phyloP scores from a whole-genome alignment of 1,139 yeast genomes.

The Wickerhamomyces sp. region DNA sequence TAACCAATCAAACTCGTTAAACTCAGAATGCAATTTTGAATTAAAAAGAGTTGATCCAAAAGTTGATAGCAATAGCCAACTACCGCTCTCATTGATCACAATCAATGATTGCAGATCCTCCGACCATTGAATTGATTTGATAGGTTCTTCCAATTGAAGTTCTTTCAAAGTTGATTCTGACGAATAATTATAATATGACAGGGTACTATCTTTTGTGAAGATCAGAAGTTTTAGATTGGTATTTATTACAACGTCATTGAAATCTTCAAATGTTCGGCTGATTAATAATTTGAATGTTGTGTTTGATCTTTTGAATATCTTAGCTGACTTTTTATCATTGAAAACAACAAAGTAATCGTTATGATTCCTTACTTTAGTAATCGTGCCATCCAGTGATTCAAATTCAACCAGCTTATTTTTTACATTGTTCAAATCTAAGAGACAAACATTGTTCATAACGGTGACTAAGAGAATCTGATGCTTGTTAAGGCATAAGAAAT shows the following conservation, averaged over 20 bases:
- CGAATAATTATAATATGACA: conserved; percentile 15
- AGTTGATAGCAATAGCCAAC: conserved; percentile 32
- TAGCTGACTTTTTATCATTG: not conserved
- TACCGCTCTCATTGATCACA: conserved; percentile 25
- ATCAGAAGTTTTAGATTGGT: conserved; percentile 17
- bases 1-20: conserved; percentile 24
- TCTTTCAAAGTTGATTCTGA: conserved; percentile 7
- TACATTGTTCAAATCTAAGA: conserved; percentile 32
- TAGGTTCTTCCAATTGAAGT: conserved; percentile 14
- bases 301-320: not conserved
- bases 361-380: conserved; percentile 16
- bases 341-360: conserved; percentile 28
- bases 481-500: conserved; percentile 28
- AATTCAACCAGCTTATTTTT: conserved; percentile 22
- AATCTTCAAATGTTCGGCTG: conserved; percentile 1
- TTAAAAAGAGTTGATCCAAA: conserved; percentile 33
- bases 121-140: conserved; percentile 24
- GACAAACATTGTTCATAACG: conserved; percentile 34
- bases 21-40: conserved; percentile 26
- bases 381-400: conserved; percentile 22
- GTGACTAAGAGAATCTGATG: conserved; percentile 33
- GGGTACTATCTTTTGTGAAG: conserved; percentile 16
- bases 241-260: conserved; percentile 13
- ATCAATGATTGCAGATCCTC: conserved; percentile 25
- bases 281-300: not conserved